phyloP scores from a whole-genome alignment of 495 filamentous ascomycete genomes.

The Xylaria flabelliformis region DNA sequence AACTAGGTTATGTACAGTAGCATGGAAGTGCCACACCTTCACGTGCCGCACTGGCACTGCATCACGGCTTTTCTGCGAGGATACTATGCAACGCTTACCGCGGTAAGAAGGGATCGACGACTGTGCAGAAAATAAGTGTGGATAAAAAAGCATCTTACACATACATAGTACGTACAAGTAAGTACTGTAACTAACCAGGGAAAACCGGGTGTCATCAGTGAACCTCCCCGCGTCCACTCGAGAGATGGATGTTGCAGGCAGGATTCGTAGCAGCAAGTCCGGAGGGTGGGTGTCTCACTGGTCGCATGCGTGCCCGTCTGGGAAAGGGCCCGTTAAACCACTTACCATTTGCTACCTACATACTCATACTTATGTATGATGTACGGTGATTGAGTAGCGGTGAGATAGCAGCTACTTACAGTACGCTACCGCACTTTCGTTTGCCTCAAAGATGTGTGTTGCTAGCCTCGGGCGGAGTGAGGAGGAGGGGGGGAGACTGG shows the following conservation, averaged over 20 bases:
- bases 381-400: constrained; percentile 21
- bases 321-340: not conserved
- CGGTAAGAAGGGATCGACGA: constrained; percentile 10
- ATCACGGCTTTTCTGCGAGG: constrained; percentile 22
- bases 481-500: not conserved
- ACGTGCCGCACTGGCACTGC: constrained; percentile 27
- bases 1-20: not conserved
- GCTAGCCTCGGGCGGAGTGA: constrained; percentile 8
- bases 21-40: not conserved
- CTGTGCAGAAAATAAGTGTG: not conserved
- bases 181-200: no score
- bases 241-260: constrained; percentile 3
- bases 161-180: no score
- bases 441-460: not conserved
- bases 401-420: constrained; percentile 4
- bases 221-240: constrained; percentile 23
- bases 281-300: constrained; percentile 12
- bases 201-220: constrained; percentile 15
- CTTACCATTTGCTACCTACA: not conserved
- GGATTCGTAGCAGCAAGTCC: not conserved
- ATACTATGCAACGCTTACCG: constrained; percentile 24
- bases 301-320: not conserved
- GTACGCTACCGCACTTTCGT: constrained; percentile 1
- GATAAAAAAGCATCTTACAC: not conserved
- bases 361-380: not conserved